Percentiles rank a stretch among this genome's conserved stretches.
These are phyloP conservation scores for Asterochloris sp. DNA, from an alignment of 139 green algal genomes.

Conservation along the genomic window DNA sequence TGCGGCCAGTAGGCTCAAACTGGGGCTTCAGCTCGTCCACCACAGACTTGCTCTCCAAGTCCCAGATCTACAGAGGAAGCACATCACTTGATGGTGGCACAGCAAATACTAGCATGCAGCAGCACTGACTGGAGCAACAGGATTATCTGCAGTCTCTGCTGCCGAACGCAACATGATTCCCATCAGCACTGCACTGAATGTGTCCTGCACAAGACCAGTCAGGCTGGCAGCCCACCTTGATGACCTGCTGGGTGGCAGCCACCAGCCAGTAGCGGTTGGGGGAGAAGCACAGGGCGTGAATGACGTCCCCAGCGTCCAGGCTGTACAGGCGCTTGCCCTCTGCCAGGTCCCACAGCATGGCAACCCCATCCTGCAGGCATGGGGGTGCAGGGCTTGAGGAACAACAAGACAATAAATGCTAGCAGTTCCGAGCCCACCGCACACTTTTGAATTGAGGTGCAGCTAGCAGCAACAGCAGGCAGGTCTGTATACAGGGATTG, in stretches of 20 bases:
- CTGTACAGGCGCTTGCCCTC: constrained; percentile 99
- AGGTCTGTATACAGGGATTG: background rate
- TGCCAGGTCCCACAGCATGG: constrained; percentile 99
- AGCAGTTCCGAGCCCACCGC: background rate
- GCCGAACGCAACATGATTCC: background rate
- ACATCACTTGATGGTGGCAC: background rate
- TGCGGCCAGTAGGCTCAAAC: constrained; percentile 11
- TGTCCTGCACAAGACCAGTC: background rate
- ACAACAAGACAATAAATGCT: background rate
- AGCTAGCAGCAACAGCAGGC: background rate
- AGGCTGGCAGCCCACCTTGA: constrained; percentile 53
- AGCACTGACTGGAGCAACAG: no score
- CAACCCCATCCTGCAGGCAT: constrained; percentile 82
- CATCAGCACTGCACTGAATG: background rate
- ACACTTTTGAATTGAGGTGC: background rate
- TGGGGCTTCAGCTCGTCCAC: constrained; percentile 86
- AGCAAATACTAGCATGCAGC: no score
- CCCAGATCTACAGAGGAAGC: constrained; percentile 82
- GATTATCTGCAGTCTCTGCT: no score
- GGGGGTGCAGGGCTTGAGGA: background rate
- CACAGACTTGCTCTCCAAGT: constrained; percentile 95
- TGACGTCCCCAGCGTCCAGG: constrained; percentile 96
- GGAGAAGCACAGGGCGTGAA: constrained; percentile 96
- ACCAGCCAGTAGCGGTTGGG: constrained; percentile 99
- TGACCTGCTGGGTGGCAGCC: constrained; percentile 85